These are phyloP conservation scores for Rozella allomycis DNA, from an alignment of 371 early-diverging fungal species.

Conservation along the genomic window DNA sequence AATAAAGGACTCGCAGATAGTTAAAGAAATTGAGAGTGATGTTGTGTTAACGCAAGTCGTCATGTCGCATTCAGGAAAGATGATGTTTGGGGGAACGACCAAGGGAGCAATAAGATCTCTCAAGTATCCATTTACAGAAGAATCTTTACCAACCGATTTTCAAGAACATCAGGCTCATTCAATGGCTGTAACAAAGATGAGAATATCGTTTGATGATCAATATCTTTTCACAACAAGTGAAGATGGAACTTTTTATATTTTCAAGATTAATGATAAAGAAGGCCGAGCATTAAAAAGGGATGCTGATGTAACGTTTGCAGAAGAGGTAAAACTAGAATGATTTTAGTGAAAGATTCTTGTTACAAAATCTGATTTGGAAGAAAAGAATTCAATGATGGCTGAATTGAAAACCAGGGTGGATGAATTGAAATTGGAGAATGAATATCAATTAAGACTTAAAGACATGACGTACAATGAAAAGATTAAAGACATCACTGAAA, in stretches of 20 bases:
- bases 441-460: slow-evolving; percentile 29
- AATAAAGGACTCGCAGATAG: slow-evolving; percentile 4
- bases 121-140: slow-evolving; percentile 15
- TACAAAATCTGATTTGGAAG: slow-evolving; percentile 28
- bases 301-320: slow-evolving; percentile 10
- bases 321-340: slow-evolving; percentile 13
- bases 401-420: slow-evolving; percentile 20
- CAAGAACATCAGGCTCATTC: slow-evolving; percentile 27
- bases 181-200: slow-evolving; percentile 12
- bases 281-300: slow-evolving; percentile 9
- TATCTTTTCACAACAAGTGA: slow-evolving; percentile 19
- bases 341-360: slow-evolving; percentile 21
- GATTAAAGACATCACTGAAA: slow-evolving; percentile 25
- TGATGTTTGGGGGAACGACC: slow-evolving; percentile 28
- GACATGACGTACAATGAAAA: slow-evolving; percentile 34
- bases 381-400: slow-evolving; percentile 15
- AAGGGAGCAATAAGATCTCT: slow-evolving; percentile 13
- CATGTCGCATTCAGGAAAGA: slow-evolving; percentile 19
- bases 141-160: slow-evolving; percentile 13
- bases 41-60: slow-evolving; percentile 18
- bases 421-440: slow-evolving; percentile 30
- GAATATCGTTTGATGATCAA: slow-evolving; percentile 19
- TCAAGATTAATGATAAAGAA: slow-evolving; percentile 17
- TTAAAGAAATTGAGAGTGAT: slow-evolving; percentile 14
- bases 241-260: slow-evolving; percentile 22